phyloP scores from a whole-genome alignment of 106 monocot species.

The Allium fistulosum region DNA sequence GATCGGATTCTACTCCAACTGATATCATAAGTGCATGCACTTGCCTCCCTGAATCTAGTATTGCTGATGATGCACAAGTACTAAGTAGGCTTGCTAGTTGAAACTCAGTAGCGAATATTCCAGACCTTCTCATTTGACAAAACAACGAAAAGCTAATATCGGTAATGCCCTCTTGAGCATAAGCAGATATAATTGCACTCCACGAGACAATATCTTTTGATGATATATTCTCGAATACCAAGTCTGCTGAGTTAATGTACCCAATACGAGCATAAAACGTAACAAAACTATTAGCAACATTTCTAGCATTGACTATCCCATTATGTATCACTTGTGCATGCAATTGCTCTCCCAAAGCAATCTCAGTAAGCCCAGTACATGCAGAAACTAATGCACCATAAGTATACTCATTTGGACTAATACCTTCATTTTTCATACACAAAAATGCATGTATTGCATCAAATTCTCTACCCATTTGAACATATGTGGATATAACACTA shows the following conservation, averaged over 20 bases:
- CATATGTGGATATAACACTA: constrained; percentile 43
- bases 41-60: constrained; percentile 57
- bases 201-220: constrained; percentile 65
- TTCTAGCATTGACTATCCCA: constrained; percentile 28
- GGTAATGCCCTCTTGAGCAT: constrained; percentile 38
- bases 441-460: constrained; percentile 48
- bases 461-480: constrained; percentile 29
- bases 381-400: constrained; percentile 55
- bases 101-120: constrained; percentile 42
- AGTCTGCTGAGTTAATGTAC: constrained; percentile 24
- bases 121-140: constrained; percentile 28
- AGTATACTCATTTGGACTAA: constrained; percentile 66
- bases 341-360: constrained; percentile 50
- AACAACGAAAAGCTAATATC: constrained; percentile 44
- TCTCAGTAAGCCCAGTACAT: constrained; percentile 20
- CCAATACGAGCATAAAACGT: constrained; percentile 56
- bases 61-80: constrained; percentile 36
- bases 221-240: constrained; percentile 33
- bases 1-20: constrained; percentile 33
- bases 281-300: constrained; percentile 58
- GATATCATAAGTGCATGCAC: constrained; percentile 34
- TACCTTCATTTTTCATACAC: constrained; percentile 19
- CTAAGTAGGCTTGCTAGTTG: constrained; percentile 65
- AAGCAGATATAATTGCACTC: constrained; percentile 64
- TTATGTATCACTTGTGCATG: constrained; percentile 25